Percentiles rank a stretch among this genome's conserved stretches.
phyloP scores from a whole-genome alignment of 2,329 filamentous ascomycete genomes.

The Xylaria hypoxylon region DNA sequence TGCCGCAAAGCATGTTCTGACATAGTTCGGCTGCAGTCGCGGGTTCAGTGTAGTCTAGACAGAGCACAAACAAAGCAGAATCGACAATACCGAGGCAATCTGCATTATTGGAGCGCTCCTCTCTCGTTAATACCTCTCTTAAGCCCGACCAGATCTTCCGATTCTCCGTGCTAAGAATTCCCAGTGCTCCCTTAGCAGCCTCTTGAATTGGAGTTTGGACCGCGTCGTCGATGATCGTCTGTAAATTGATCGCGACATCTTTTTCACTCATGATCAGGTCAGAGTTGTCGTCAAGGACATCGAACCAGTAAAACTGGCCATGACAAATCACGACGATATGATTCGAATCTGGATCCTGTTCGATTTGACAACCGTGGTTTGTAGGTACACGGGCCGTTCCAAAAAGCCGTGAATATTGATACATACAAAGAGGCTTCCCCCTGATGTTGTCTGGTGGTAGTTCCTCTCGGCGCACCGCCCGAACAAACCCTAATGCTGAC shows the following conservation, averaged over 20 bases:
- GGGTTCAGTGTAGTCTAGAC: conserved; percentile 92
- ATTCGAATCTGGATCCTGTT: conserved; percentile 91
- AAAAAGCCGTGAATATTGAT: conserved; percentile 95
- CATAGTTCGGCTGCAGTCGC: conserved; percentile 84
- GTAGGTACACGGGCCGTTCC: conserved; percentile 95
- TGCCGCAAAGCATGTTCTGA: conserved; percentile 98
- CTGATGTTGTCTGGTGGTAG: conserved; percentile 87
- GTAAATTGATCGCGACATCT: conserved; percentile 89
- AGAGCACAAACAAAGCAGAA: conserved; percentile 90
- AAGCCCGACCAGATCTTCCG: conserved; percentile 95
- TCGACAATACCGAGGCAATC: conserved; percentile 97
- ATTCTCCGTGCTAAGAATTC: conserved; percentile 95
- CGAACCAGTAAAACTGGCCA: conserved; percentile 99
- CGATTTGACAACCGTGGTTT: conserved; percentile 93
- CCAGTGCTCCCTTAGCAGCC: conserved; percentile 92
- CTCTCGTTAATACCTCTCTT: conserved; percentile 85
- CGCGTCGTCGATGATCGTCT: conserved; percentile 92
- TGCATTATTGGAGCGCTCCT: conserved; percentile 91
- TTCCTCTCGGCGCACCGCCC: conserved; percentile 92
- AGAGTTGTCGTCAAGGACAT: conserved; percentile 92
- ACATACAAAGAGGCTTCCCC: conserved; percentile 93
- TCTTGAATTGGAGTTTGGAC: conserved; percentile 90
- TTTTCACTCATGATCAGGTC: conserved; percentile 98
- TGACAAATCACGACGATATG: conserved; percentile 94
- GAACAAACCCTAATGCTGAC: conserved; percentile 90